phyloP scores from a whole-genome alignment of 768 basidiomycete genomes.

The Gymnopilus junonius region DNA sequence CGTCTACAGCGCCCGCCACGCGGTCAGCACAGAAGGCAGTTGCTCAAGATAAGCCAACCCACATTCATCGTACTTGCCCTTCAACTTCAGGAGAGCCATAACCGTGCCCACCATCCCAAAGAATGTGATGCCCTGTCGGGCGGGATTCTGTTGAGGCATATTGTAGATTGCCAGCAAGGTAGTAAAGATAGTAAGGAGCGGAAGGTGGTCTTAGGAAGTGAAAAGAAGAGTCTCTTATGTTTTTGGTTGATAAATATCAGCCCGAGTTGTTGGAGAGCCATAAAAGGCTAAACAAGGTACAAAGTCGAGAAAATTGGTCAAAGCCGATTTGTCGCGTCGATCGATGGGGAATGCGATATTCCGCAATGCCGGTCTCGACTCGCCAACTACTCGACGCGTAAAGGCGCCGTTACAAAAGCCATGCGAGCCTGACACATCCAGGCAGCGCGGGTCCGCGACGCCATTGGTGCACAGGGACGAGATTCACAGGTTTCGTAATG shows the following conservation, averaged over 20 bases:
- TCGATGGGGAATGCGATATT: not conserved
- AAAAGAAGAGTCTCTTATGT: not conserved
- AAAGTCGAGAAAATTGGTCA: not conserved
- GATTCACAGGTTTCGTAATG: too few species aligned
- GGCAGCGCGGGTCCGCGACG: too few species aligned
- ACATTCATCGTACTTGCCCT: conserved; percentile 53
- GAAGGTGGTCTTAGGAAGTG: not conserved
- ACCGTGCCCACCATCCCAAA: conserved; percentile 46
- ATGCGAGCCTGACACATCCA: too few species aligned
- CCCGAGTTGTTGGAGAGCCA: not conserved
- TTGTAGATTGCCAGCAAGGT: not conserved
- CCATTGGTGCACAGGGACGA: too few species aligned
- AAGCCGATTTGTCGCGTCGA: not conserved
- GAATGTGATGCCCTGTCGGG: conserved; percentile 32
- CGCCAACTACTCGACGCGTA: not conserved
- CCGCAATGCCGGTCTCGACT: not conserved
- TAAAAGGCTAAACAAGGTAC: conserved; percentile 2
- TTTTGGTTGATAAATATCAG: not conserved
- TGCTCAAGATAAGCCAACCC: conserved; percentile 20
- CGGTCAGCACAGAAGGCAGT: not conserved
- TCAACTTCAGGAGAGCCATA: conserved; percentile 52
- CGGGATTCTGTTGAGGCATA: conserved; percentile 17
- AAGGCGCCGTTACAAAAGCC: not conserved
- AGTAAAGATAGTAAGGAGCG: not conserved
- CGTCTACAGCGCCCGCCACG: conserved; percentile 35